These are phyloP conservation scores for Moesziomyces antarcticus DNA, from an alignment of 1,284 basidiomycete species.

Conservation along the genomic window DNA sequence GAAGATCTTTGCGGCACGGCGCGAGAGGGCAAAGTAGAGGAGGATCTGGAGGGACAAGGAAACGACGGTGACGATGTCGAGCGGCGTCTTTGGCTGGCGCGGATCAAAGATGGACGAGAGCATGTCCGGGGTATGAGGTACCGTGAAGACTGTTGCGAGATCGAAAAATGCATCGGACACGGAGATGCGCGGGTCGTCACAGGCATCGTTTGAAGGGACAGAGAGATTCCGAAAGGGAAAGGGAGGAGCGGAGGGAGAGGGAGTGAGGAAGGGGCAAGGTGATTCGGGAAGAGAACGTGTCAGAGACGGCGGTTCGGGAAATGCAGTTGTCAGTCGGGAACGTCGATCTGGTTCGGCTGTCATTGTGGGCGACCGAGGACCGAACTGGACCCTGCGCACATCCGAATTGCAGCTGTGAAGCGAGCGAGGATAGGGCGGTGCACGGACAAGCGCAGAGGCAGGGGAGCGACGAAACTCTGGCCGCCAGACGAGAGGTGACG, in stretches of 20 bases:
- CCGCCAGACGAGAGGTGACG: not conserved
- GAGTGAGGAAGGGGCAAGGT: not conserved
- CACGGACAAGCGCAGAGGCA: not conserved
- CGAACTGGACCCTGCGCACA: not conserved
- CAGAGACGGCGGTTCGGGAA: too few species aligned
- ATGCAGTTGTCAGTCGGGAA: not conserved
- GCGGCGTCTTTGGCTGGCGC: slow-evolving; percentile 85
- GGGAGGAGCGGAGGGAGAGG: not conserved
- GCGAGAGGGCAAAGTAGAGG: slow-evolving; percentile 76
- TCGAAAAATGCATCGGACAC: not conserved
- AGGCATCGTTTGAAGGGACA: not conserved
- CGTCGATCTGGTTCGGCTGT: not conserved
- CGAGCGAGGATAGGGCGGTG: not conserved
- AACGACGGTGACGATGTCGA: slow-evolving; percentile 86
- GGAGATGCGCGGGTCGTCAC: not conserved
- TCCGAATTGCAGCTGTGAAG: not conserved
- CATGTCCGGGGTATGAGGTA: slow-evolving; percentile 95
- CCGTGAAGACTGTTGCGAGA: slow-evolving; percentile 78
- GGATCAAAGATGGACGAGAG: slow-evolving; percentile 90
- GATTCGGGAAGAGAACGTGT: not conserved
- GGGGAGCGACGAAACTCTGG: slow-evolving; percentile 4
- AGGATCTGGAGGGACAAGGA: slow-evolving; percentile 82
- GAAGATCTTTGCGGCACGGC: slow-evolving; percentile 70
- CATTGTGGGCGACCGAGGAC: not conserved
- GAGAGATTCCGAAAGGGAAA: slow-evolving; percentile 1